Percentiles rank a stretch among this genome's conserved stretches.
Conservation (phyloP, 371 early-diverging fungal species). For the Syncephalastrum monosporum region DNA sequence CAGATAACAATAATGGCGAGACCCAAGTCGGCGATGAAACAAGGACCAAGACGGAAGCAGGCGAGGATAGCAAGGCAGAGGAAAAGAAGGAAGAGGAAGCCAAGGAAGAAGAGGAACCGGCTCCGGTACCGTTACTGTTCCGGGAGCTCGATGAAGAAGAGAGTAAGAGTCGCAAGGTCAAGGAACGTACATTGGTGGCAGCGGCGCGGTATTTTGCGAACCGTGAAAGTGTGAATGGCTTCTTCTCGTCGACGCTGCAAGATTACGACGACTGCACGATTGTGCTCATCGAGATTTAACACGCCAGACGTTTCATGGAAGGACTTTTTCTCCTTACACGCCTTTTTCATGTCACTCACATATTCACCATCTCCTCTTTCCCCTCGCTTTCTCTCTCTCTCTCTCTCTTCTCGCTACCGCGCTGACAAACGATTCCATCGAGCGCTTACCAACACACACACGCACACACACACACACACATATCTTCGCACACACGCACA, state of each 20-base stretch:
- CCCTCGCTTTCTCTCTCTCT: too few species aligned
- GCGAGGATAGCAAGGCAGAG: conserved; percentile 7
- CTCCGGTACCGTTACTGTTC: conserved; percentile 25
- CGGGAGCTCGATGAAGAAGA: conserved; percentile 37
- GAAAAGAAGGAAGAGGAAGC: conserved; percentile 12
- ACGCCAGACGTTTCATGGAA: background rate
- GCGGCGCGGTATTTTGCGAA: conserved; percentile 50
- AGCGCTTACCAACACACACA: too few species aligned
- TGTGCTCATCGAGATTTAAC: conserved; percentile 45
- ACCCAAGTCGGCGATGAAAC: background rate
- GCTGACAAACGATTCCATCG: too few species aligned
- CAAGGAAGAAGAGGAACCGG: background rate
- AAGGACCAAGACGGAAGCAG: background rate
- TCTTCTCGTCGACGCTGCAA: conserved; percentile 50
- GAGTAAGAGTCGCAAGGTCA: conserved; percentile 26
- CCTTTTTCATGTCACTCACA: background rate
- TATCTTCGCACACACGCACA: too few species aligned
- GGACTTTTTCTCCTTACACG: background rate
- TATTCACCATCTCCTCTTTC: background rate
- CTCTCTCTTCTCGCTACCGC: too few species aligned
- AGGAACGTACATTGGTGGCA: conserved; percentile 37
- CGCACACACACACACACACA: too few species aligned
- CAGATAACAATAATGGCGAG: background rate
- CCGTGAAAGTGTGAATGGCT: conserved; percentile 46
- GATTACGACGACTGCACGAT: conserved; percentile 58